Evolutionary conservation across 768 basidiomycete genomes (phyloP), one percentile per base, ranked within the genome.

Genomic region (Crassisporium funariophilum): DNA sequence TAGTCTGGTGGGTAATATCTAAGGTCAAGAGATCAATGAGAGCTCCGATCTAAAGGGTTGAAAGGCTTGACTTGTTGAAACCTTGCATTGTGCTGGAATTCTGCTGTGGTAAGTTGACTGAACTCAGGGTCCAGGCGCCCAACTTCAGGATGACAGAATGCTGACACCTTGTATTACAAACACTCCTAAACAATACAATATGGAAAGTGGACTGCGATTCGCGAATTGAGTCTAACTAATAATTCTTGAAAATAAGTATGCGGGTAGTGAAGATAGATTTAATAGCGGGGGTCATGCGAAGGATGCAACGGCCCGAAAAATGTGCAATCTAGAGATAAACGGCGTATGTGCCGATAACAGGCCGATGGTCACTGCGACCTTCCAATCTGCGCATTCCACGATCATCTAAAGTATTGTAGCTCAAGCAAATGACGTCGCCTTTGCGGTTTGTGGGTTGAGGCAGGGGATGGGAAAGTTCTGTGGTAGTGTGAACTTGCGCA

Each of bases 301-400:
- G 39, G 37, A 22, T 22, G 36, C 20, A 38, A 38, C 41, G 39
- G 15, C 40, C 19, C 35, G 25, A 34, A 37, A 36, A 17, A 22
- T 22, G 25, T 34, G 19, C 10, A 22, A 39, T 41, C 45, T 50
- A 85, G 23, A 88, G 54, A 66, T 86, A 89, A 41, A 88, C 72
- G 33, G 79, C 80, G 59, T 88, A 92, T 17, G 79, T 78, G 45
- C 88, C 88, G 50, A 90, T 81, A n/a, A 93, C 90, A 0, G 91
- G 91, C 27, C 91, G 70, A 60, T 94, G 91, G 63, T 94, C 91
- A 53, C 86, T 88, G 34, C 85, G 76, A 12, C 87, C 91, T 62
- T 88, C 85, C 44, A 95, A 63, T 46, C 77, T 73, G 31, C 81
- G 75, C 86, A 95, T 92, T 5, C 72, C 80, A 22, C 74, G 72